Evolutionary conservation across 2,329 filamentous ascomycete species (phyloP).

Genomic region (Mycogone perniciosa): DNA sequence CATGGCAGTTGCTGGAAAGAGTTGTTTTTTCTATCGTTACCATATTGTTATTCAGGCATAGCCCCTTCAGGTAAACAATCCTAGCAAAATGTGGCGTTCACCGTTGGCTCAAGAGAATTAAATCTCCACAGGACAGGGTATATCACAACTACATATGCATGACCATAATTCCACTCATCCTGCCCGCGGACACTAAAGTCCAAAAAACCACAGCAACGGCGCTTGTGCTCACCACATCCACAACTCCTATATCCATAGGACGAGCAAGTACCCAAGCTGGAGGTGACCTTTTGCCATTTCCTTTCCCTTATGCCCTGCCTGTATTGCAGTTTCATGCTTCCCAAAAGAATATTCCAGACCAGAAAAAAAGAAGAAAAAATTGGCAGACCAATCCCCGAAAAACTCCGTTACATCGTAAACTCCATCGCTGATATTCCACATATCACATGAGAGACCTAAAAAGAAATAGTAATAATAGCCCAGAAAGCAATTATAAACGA

Average conservation of each 20-base stretch:
- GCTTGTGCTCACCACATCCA: not conserved
- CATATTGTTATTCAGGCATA: not conserved
- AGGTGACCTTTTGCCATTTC: slow-evolving; percentile 1
- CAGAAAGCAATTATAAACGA: not conserved
- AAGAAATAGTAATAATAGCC: slow-evolving; percentile 23
- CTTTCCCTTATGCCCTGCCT: not conserved
- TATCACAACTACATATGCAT: slow-evolving; percentile 10
- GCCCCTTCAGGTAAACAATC: not conserved
- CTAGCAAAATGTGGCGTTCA: not conserved
- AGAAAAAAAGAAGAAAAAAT: not conserved
- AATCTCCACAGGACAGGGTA: slow-evolving; percentile 10
- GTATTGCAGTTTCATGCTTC: too few relatives aligned
- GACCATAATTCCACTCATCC: slow-evolving; percentile 8
- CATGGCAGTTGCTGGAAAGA: too few relatives aligned
- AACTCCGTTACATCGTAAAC: slow-evolving; percentile 18
- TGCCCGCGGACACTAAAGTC: not conserved
- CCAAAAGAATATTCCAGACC: not conserved
- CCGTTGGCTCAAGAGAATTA: not conserved
- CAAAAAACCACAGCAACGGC: not conserved
- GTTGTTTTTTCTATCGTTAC: too few relatives aligned
- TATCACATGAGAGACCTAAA: slow-evolving; percentile 21
- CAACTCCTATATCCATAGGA: slow-evolving; percentile 11
- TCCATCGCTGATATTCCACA: slow-evolving; percentile 29
- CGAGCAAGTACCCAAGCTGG: not conserved
- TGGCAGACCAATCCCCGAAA: not conserved